Conservation (phyloP, 2,329 filamentous ascomycete genomes). For the Ascochyta viciae-villosae region DNA sequence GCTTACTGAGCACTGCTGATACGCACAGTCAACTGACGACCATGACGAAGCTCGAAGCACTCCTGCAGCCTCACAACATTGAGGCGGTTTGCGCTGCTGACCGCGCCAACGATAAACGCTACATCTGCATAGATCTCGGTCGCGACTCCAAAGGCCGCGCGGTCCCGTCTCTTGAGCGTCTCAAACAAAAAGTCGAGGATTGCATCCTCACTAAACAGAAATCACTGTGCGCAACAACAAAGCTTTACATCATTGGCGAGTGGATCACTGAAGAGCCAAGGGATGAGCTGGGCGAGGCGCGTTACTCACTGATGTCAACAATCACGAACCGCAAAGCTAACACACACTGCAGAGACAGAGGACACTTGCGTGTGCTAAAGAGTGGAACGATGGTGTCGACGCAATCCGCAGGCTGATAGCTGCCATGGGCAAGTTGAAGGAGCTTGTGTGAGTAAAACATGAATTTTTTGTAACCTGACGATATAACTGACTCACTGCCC, state of each 20-base stretch:
- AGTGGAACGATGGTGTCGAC: constrained; percentile 28
- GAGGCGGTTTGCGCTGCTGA: constrained; percentile 20
- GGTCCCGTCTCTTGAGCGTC: constrained; percentile 20
- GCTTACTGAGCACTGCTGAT: not conserved
- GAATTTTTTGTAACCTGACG: not conserved
- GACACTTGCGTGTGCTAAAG: constrained; percentile 7
- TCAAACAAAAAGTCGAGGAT: constrained; percentile 14
- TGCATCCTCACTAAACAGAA: constrained; percentile 10
- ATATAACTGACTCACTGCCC: not conserved
- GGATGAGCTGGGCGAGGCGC: not conserved
- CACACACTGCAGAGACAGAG: constrained; percentile 2
- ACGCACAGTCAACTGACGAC: not conserved
- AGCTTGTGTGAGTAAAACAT: constrained; percentile 35
- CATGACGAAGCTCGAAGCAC: constrained; percentile 24
- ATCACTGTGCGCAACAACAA: constrained; percentile 13
- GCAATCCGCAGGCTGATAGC: constrained; percentile 28
- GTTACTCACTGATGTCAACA: not conserved
- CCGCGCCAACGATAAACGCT: constrained; percentile 4
- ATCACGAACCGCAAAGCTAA: not conserved
- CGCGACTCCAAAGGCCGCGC: constrained; percentile 12
- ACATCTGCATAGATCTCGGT: constrained; percentile 30
- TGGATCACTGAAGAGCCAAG: constrained; percentile 20
- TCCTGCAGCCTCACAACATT: constrained; percentile 24
- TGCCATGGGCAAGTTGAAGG: constrained; percentile 31
- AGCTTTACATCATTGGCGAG: constrained; percentile 38